phyloP scores from a whole-genome alignment of 2,329 filamentous ascomycete genomes.

The Colletotrichum filicis region DNA sequence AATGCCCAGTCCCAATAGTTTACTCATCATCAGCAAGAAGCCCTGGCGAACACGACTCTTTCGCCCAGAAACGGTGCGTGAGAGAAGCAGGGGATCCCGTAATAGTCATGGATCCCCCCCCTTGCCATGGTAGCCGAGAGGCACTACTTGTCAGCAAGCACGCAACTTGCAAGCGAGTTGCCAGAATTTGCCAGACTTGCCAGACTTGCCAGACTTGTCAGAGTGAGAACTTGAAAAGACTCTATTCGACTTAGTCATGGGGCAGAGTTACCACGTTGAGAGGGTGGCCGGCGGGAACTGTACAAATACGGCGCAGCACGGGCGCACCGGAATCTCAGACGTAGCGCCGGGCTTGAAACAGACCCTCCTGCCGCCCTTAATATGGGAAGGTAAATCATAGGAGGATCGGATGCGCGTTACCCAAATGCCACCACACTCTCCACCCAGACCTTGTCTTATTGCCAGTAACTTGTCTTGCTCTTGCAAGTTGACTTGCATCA shows the following conservation, averaged over 20 bases:
- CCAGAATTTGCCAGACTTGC: too few species aligned
- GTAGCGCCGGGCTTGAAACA: conserved; percentile 29
- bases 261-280: neutral
- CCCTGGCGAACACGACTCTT: neutral
- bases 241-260: neutral
- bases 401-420: neutral
- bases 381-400: conserved; percentile 33
- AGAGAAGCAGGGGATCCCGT: neutral
- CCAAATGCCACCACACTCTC: conserved; percentile 6
- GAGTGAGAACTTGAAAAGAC: neutral
- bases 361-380: conserved; percentile 29
- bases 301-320: neutral
- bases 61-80: neutral
- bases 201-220: too few species aligned
- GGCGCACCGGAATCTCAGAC: conserved; percentile 29
- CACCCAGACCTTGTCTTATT: neutral
- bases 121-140: too few species aligned
- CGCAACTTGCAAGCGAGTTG: neutral
- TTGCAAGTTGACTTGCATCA: too few species aligned
- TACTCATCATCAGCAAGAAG: neutral
- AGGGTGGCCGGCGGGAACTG: neutral
- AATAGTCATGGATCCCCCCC: neutral
- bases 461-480: neutral
- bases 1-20: neutral
- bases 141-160: neutral